phyloP scores from a whole-genome alignment of 2,329 filamentous ascomycete genomes.

The Aspergillus niger region DNA sequence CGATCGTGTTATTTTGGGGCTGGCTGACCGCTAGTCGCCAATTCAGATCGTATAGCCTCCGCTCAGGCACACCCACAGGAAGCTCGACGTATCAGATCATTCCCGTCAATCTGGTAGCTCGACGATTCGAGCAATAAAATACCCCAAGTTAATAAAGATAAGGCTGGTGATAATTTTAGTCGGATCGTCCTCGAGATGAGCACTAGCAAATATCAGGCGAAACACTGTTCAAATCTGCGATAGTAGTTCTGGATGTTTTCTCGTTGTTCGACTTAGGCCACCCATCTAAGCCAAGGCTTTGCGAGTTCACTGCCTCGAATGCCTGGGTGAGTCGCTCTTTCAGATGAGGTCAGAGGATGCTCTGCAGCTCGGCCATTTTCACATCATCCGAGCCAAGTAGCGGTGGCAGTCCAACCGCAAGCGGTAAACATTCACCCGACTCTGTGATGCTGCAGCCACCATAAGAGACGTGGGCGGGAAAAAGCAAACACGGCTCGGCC shows the following conservation, averaged over 20 bases:
- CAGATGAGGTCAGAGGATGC: neutral
- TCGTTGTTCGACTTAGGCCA: neutral
- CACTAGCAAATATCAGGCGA: neutral
- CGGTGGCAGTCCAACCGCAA: neutral
- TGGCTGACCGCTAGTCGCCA: constrained; percentile 5
- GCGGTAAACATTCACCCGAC: neutral
- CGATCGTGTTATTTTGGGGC: neutral
- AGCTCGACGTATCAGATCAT: neutral
- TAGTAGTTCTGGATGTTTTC: neutral
- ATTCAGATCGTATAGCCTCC: neutral
- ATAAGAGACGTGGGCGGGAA: constrained; percentile 1
- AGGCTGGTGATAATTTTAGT: neutral
- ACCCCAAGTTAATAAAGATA: neutral
- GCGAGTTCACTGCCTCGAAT: neutral
- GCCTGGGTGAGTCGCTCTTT: neutral
- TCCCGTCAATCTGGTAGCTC: neutral
- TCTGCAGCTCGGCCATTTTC: neutral
- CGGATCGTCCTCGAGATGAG: neutral
- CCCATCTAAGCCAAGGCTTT: neutral
- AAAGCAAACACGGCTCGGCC: neutral
- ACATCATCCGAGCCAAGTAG: neutral
- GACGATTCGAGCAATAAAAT: neutral
- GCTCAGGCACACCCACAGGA: constrained; percentile 1
- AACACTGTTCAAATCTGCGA: neutral
- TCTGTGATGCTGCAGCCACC: neutral